Conservation (phyloP, 2,329 filamentous ascomycete genomes). For the Fusarium sp. region DNA sequence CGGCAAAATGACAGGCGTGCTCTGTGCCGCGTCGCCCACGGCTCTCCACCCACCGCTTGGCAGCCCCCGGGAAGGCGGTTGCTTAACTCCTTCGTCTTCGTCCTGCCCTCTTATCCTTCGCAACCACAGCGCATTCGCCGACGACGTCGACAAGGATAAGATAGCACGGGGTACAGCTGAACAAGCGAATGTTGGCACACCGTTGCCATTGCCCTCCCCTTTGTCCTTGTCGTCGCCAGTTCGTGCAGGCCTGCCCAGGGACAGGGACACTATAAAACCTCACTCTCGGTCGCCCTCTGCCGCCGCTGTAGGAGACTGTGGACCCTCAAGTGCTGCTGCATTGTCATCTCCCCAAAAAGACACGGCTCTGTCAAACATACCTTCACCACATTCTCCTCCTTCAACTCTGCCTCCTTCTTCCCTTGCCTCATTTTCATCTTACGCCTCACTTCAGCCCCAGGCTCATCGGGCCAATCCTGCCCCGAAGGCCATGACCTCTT, state of each 20-base stretch:
- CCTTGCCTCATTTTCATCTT: constrained; percentile 41
- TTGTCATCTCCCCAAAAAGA: constrained; percentile 25
- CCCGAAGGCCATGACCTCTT: constrained; percentile 84
- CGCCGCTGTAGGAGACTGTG: constrained; percentile 38
- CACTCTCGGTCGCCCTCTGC: constrained; percentile 20
- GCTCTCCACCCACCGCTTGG: constrained; percentile 65
- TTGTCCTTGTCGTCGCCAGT: constrained; percentile 19
- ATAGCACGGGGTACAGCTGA: constrained; percentile 14
- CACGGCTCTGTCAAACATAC: constrained; percentile 13
- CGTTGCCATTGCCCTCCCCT: constrained; percentile 14
- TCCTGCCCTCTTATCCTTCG: constrained; percentile 31
- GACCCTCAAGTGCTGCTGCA: constrained; percentile 31
- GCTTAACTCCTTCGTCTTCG: constrained; percentile 31
- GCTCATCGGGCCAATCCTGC: constrained; percentile 62
- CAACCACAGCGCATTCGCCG: constrained; percentile 33
- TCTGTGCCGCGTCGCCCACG: constrained; percentile 55
- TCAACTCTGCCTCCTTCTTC: constrained; percentile 4
- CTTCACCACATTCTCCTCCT: constrained; percentile 12
- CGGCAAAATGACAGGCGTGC: constrained; percentile 44
- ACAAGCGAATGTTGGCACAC: constrained; percentile 4
- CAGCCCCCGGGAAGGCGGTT: constrained; percentile 43
- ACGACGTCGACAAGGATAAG: constrained; percentile 10
- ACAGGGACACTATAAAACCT: constrained; percentile 28
- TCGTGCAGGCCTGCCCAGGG: constrained; percentile 11
- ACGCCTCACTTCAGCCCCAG: constrained; percentile 7